Percentiles rank a stretch among this genome's conserved stretches.
Conservation (phyloP, 2,329 filamentous ascomycete species). For the Colletotrichum tamarilloi region DNA sequence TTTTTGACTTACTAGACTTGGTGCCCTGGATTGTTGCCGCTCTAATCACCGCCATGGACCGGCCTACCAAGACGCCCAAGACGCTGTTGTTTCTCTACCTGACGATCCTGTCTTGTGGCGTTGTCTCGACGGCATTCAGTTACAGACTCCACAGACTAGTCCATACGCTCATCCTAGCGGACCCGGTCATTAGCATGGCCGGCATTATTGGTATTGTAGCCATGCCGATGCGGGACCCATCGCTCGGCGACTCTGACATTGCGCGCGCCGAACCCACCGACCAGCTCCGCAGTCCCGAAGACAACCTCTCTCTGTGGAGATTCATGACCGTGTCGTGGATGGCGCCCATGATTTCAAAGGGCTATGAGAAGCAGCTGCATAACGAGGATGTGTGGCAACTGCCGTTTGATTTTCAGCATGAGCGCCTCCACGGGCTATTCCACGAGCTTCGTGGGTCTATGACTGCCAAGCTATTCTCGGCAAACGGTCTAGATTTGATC, state of each 20-base stretch:
- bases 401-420: conserved; percentile 85
- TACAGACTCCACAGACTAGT: conserved; percentile 32
- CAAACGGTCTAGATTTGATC: conserved; percentile 83
- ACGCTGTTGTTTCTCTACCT: conserved; percentile 52
- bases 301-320: conserved; percentile 82
- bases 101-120: conserved; percentile 45
- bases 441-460: conserved; percentile 79
- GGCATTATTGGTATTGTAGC: conserved; percentile 54
- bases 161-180: conserved; percentile 39
- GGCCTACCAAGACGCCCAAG: conserved; percentile 55
- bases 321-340: conserved; percentile 91
- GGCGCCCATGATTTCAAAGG: conserved; percentile 75
- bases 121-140: conserved; percentile 44
- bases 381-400: conserved; percentile 86
- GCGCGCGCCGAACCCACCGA: conserved; percentile 68
- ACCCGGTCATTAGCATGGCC: conserved; percentile 39
- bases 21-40: conserved; percentile 52
- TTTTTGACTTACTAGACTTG: conserved; percentile 46
- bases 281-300: conserved; percentile 78
- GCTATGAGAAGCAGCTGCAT: conserved; percentile 73
- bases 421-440: conserved; percentile 78
- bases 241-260: conserved; percentile 65
- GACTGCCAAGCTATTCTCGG: conserved; percentile 73
- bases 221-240: conserved; percentile 77
- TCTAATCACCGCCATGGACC: conserved; percentile 50